A percentile compares a stretch with the other conserved stretches of the same genome.
phyloP scores from a whole-genome alignment of 495 filamentous ascomycete genomes.

The Penicillium cinerascens region DNA sequence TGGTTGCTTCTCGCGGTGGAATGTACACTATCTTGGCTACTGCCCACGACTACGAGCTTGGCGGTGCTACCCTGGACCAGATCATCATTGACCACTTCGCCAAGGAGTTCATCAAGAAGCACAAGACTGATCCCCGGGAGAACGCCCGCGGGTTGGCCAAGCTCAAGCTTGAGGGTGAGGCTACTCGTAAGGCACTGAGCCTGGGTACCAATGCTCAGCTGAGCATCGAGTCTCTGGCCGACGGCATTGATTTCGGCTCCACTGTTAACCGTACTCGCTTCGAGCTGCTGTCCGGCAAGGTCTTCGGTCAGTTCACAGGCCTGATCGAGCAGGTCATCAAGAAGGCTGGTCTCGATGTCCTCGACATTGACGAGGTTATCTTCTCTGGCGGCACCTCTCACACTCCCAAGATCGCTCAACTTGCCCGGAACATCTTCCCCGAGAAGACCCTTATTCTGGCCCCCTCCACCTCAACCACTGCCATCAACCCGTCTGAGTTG shows the following conservation, averaged over 20 bases:
- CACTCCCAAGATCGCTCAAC: conserved; percentile 84
- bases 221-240: conserved; percentile 81
- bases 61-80: conserved; percentile 77
- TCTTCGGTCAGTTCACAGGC: conserved; percentile 81
- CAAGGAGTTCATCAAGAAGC: conserved; percentile 96
- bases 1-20: conserved; percentile 85
- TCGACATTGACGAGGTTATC: conserved; percentile 94
- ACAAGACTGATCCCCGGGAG: conserved; percentile 81
- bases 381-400: conserved; percentile 89
- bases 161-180: conserved; percentile 86
- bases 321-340: conserved; percentile 79
- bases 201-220: conserved; percentile 83
- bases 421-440: conserved; percentile 75
- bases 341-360: conserved; percentile 87
- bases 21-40: conserved; percentile 96
- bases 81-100: conserved; percentile 93
- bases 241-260: conserved; percentile 85
- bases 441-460: conserved; percentile 73
- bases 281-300: conserved; percentile 80
- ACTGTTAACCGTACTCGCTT: conserved; percentile 91
- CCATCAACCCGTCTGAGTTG: conserved; percentile 92
- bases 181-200: conserved; percentile 83
- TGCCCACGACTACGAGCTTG: conserved; percentile 88
- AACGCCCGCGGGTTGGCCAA: conserved; percentile 81
- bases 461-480: conserved; percentile 67